These are phyloP conservation scores for Aquilaria yunnanensis DNA, from an alignment of 345 rosid species.

Conservation along the genomic window DNA sequence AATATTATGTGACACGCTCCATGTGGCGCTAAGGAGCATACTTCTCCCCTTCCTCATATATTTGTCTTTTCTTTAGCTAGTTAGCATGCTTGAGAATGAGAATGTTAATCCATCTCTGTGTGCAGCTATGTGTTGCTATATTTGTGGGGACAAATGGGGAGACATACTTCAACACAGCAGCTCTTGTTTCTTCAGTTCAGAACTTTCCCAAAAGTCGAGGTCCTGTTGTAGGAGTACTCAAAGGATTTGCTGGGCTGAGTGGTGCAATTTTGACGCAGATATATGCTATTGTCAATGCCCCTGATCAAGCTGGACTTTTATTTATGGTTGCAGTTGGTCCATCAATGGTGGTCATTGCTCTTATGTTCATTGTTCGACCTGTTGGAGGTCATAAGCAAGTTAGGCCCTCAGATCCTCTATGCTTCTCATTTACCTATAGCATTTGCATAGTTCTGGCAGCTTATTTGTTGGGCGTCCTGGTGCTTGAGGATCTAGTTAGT, in stretches of 20 bases:
- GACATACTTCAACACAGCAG: conserved; percentile 80
- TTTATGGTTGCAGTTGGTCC: conserved; percentile 78
- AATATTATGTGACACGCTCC: too few relatives aligned
- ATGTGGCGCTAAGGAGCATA: too few relatives aligned
- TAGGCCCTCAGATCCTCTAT: conserved; percentile 37
- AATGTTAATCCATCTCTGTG: background rate
- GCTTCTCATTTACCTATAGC: conserved; percentile 44
- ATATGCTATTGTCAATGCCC: conserved; percentile 50
- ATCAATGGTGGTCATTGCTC: conserved; percentile 44
- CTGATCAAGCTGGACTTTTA: conserved; percentile 58
- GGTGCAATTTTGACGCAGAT: conserved; percentile 91
- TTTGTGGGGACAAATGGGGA: conserved; percentile 86
- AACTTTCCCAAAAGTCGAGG: conserved; percentile 84
- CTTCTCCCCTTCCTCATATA: too few relatives aligned
- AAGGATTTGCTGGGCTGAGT: conserved; percentile 88
- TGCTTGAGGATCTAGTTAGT: conserved; percentile 54
- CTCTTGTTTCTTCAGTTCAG: conserved; percentile 78
- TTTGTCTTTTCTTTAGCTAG: too few relatives aligned
- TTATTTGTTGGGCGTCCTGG: conserved; percentile 58
- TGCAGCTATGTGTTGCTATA: conserved; percentile 64
- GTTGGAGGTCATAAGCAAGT: conserved; percentile 53
- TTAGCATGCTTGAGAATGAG: background rate
- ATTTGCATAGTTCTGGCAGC: conserved; percentile 61
- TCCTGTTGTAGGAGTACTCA: conserved; percentile 76
- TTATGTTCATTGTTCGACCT: conserved; percentile 69